Percentiles rank a stretch among this genome's conserved stretches.
These are phyloP conservation scores for Cadophora luteo-olivacea DNA, from an alignment of 2,329 filamentous ascomycete species.

Conservation along the genomic window DNA sequence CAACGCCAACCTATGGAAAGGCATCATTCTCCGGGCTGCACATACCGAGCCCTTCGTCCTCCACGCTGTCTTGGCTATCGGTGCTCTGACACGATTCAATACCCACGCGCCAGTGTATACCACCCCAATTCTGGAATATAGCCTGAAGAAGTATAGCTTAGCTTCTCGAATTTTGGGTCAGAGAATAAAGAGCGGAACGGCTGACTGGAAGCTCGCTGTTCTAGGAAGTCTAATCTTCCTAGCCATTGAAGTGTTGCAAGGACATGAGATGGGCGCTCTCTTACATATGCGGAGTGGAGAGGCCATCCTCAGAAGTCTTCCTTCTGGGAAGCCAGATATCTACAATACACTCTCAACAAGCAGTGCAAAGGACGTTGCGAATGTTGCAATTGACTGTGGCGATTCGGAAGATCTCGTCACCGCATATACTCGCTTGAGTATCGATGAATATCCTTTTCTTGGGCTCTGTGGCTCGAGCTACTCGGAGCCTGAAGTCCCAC, in stretches of 20 bases:
- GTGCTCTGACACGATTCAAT: slow-evolving; percentile 23
- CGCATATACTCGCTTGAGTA: slow-evolving; percentile 23
- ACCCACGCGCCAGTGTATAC: neutral
- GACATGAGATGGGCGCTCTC: slow-evolving; percentile 16
- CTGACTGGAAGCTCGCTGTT: slow-evolving; percentile 21
- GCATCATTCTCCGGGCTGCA: slow-evolving; percentile 24
- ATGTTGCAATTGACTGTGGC: neutral
- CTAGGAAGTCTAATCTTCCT: slow-evolving; percentile 29
- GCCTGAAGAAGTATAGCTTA: slow-evolving; percentile 34
- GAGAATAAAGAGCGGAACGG: slow-evolving; percentile 5
- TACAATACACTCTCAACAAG: neutral
- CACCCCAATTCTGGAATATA: slow-evolving; percentile 45
- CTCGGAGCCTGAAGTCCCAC: neutral
- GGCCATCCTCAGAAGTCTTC: slow-evolving; percentile 18
- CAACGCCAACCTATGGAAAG: slow-evolving; percentile 19
- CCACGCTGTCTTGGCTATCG: slow-evolving; percentile 25
- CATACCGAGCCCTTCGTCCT: slow-evolving; percentile 25
- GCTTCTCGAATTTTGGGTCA: slow-evolving; percentile 28
- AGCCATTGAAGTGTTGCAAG: slow-evolving; percentile 28
- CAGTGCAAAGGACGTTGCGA: neutral
- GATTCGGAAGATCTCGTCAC: slow-evolving; percentile 17
- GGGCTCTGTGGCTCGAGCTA: slow-evolving; percentile 17
- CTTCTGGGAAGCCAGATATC: neutral
- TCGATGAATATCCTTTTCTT: slow-evolving; percentile 20
- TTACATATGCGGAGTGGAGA: slow-evolving; percentile 23